phyloP scores from a whole-genome alignment of 140 eudicot genomes.

The Senecio squalidus region DNA sequence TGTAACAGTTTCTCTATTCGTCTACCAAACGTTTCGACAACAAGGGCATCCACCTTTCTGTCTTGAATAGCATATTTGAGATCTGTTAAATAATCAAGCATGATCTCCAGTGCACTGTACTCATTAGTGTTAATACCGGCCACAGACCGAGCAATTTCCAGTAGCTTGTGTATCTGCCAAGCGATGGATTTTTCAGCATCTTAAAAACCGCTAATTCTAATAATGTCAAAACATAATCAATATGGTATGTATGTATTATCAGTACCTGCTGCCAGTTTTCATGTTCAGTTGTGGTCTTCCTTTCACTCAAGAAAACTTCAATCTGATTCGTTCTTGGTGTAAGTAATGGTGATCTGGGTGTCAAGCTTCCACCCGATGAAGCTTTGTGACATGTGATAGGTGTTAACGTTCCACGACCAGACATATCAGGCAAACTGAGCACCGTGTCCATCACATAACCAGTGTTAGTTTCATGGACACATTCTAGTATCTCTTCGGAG shows the following conservation, averaged over 20 bases:
- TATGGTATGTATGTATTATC: constrained; percentile 3
- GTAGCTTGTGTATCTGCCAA: constrained; percentile 76
- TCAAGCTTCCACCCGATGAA: constrained; percentile 77
- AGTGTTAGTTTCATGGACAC: constrained; percentile 50
- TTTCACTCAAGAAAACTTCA: constrained; percentile 60
- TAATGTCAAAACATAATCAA: constrained; percentile 7
- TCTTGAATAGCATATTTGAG: constrained; percentile 84
- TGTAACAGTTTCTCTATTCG: constrained; percentile 94
- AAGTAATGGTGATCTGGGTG: constrained; percentile 86
- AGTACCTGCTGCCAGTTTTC: constrained; percentile 83
- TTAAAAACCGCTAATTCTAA: neutral
- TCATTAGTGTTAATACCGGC: constrained; percentile 60
- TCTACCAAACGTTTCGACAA: constrained; percentile 97
- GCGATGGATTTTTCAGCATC: constrained; percentile 14
- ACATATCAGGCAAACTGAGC: constrained; percentile 31
- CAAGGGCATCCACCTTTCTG: too few species aligned
- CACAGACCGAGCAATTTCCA: constrained; percentile 80
- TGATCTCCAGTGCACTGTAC: constrained; percentile 73
- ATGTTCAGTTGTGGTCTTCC: constrained; percentile 65
- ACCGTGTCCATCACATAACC: constrained; percentile 41
- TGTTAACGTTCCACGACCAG: constrained; percentile 44
- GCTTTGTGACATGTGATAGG: constrained; percentile 48
- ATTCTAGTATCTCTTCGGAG: constrained; percentile 60
- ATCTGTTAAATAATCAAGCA: constrained; percentile 76
- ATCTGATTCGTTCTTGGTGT: constrained; percentile 85